phyloP scores from a whole-genome alignment of 75 land plant species.

The Pinus taeda region DNA sequence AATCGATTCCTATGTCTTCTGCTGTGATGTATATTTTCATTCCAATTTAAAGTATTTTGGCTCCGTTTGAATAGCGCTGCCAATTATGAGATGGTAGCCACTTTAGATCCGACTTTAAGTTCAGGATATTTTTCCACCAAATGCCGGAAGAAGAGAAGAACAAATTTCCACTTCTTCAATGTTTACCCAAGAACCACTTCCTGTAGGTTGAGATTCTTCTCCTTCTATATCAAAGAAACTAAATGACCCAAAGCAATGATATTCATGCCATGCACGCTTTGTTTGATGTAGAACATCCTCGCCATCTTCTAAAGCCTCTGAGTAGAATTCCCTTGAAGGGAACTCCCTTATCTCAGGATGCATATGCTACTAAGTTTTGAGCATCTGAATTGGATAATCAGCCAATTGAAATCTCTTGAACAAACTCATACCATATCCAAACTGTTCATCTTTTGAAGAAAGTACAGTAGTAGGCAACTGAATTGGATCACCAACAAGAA shows the following conservation, averaged over 20 bases:
- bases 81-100: slow-evolving; percentile 27
- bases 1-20: too few species aligned
- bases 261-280: slow-evolving; percentile 76
- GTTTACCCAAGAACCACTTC: slow-evolving; percentile 87
- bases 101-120: not conserved
- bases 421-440: too few species aligned
- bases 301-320: slow-evolving; percentile 72
- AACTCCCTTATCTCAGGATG: slow-evolving; percentile 97
- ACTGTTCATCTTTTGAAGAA: too few species aligned
- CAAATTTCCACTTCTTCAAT: slow-evolving; percentile 81
- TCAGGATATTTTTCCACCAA: slow-evolving; percentile 55
- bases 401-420: too few species aligned
- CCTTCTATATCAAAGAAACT: slow-evolving; percentile 89
- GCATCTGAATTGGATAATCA: slow-evolving; percentile 91
- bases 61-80: too few species aligned
- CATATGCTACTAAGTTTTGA: slow-evolving; percentile 94
- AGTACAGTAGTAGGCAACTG: too few species aligned
- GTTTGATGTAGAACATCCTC: not conserved
- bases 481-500: too few species aligned
- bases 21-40: too few species aligned
- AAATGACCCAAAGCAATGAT: slow-evolving; percentile 91
- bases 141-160: slow-evolving; percentile 56
- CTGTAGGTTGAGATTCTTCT: slow-evolving; percentile 64
- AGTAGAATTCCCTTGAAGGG: slow-evolving; percentile 91
- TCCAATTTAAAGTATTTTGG: too few species aligned